Evolutionary conservation across 164 flowering plant species (phyloP).

Genomic region (Euptelea pleiosperma): DNA sequence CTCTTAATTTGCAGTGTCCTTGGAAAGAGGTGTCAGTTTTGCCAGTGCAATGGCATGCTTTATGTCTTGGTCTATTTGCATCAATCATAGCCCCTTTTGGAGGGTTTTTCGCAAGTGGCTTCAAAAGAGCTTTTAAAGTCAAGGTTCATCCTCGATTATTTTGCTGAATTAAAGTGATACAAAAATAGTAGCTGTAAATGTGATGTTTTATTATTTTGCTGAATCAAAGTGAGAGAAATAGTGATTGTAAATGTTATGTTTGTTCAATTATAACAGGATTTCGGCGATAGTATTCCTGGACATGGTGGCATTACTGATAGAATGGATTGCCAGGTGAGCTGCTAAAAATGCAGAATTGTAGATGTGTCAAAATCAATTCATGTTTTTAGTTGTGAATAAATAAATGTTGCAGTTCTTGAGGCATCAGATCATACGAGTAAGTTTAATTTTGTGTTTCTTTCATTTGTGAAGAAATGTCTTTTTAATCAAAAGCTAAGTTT

Average conservation of each 20-base stretch:
- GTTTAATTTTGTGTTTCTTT: too few species aligned
- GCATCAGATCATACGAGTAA: too few species aligned
- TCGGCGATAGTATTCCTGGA: slow-evolving; percentile 99
- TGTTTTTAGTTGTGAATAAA: neutral
- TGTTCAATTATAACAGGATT: slow-evolving; percentile 53
- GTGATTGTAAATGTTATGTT: neutral
- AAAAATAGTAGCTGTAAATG: neutral
- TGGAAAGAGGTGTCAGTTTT: slow-evolving; percentile 72
- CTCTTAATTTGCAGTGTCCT: slow-evolving; percentile 55
- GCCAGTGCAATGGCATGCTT: slow-evolving; percentile 95
- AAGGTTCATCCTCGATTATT: slow-evolving; percentile 47
- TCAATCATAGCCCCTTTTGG: slow-evolving; percentile 99
- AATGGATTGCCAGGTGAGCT: slow-evolving; percentile 96
- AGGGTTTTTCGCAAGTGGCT: slow-evolving; percentile 98
- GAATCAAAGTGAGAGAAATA: neutral
- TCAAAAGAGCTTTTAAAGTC: slow-evolving; percentile 91
- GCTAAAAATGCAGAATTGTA: neutral
- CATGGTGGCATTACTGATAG: slow-evolving; percentile 99
- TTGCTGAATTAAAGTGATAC: neutral
- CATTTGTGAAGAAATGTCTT: too few species aligned
- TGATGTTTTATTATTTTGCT: neutral
- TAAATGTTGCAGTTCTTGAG: neutral
- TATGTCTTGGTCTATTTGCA: slow-evolving; percentile 81
- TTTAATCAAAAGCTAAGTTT: too few species aligned
- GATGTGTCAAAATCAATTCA: neutral